Conservation (phyloP, 1,284 basidiomycete species). For the Ganoderma resinaceum region DNA sequence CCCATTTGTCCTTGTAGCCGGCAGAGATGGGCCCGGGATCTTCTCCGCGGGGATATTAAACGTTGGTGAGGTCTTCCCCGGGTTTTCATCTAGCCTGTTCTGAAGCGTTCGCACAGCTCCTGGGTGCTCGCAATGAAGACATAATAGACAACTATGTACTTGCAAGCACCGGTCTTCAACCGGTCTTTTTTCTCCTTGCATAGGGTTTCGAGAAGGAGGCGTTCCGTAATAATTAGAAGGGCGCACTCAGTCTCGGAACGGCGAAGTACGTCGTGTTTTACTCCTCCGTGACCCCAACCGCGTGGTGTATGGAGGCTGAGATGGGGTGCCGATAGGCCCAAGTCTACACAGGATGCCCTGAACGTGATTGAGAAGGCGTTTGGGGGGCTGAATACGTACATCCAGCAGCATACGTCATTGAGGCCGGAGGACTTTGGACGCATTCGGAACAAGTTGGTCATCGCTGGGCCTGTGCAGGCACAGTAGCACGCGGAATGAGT, state of each 20-base stretch:
- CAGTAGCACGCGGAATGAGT: not conserved
- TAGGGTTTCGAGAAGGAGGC: conserved; percentile 43
- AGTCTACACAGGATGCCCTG: conserved; percentile 46
- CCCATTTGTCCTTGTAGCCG: conserved; percentile 39
- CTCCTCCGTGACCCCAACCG: conserved; percentile 5
- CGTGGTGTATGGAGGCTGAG: not conserved
- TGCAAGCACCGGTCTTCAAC: conserved; percentile 48
- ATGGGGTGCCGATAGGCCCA: conserved; percentile 37
- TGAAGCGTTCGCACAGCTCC: conserved; percentile 39
- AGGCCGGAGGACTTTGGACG: conserved; percentile 43
- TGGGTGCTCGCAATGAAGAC: conserved; percentile 48
- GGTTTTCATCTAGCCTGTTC: not conserved
- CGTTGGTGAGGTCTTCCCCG: conserved; percentile 29
- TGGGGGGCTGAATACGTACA: conserved; percentile 46
- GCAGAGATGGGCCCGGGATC: conserved; percentile 53
- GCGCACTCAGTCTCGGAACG: conserved; percentile 45
- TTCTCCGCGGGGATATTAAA: conserved; percentile 46
- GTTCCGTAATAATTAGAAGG: conserved; percentile 48
- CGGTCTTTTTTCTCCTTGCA: conserved; percentile 42
- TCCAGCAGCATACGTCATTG: conserved; percentile 39
- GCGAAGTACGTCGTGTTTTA: conserved; percentile 41
- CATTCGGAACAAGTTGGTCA: conserved; percentile 36
- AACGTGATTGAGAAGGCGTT: conserved; percentile 45
- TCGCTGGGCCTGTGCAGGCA: not conserved
- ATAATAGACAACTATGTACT: conserved; percentile 50